These are phyloP conservation scores for Candida sanyiensis DNA, from an alignment of 805 yeast genomes.

Conservation along the genomic window DNA sequence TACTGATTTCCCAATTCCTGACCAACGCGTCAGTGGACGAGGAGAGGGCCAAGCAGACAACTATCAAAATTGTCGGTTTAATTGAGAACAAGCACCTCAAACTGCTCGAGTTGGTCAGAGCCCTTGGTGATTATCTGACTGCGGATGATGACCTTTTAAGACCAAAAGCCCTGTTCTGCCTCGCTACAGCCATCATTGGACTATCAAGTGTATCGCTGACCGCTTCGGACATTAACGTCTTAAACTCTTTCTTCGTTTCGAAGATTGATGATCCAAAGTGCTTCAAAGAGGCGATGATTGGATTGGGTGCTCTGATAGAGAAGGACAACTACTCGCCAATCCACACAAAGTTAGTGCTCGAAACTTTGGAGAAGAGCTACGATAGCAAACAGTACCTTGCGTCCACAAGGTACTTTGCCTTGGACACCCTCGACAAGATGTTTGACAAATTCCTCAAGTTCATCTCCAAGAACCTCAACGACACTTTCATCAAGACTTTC, in stretches of 20 bases:
- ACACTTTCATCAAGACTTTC: slow-evolving; percentile 49
- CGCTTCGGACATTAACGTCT: slow-evolving; percentile 35
- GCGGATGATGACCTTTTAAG: slow-evolving; percentile 52
- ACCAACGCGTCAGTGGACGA: slow-evolving; percentile 35
- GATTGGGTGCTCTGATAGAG: slow-evolving; percentile 44
- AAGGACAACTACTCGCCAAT: slow-evolving; percentile 44
- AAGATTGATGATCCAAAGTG: slow-evolving; percentile 64
- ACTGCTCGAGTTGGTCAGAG: slow-evolving; percentile 48
- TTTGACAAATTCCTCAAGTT: slow-evolving; percentile 27
- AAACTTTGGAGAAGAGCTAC: slow-evolving; percentile 36
- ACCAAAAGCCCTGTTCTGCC: slow-evolving; percentile 40
- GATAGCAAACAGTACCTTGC: slow-evolving; percentile 57
- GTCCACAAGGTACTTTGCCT: slow-evolving; percentile 53
- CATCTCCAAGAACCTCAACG: slow-evolving; percentile 24
- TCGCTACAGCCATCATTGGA: slow-evolving; percentile 33
- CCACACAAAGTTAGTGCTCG: slow-evolving; percentile 34
- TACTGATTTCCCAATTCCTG: slow-evolving; percentile 31
- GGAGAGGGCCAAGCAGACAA: slow-evolving; percentile 18
- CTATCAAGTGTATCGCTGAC: slow-evolving; percentile 28
- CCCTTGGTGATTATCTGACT: slow-evolving; percentile 57
- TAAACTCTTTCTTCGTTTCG: slow-evolving; percentile 49
- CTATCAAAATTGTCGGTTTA: not conserved
- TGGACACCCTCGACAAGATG: slow-evolving; percentile 40
- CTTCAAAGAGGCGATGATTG: slow-evolving; percentile 45
- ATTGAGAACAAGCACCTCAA: slow-evolving; percentile 20